These are phyloP conservation scores for Prunus salicina DNA, from an alignment of 306 rosid genomes.

Conservation along the genomic window DNA sequence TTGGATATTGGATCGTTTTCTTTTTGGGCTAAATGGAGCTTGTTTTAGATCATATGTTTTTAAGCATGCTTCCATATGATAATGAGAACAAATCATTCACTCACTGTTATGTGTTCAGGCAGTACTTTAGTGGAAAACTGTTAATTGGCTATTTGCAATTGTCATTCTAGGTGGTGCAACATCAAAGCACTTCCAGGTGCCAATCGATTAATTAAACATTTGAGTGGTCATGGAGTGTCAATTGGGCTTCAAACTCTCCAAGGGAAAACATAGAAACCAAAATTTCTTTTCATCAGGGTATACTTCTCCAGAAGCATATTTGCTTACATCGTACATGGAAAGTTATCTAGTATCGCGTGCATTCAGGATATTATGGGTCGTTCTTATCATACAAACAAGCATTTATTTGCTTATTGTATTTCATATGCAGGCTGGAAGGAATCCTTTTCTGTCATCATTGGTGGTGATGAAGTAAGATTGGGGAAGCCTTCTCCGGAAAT, in stretches of 20 bases:
- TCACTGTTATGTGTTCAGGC: conserved; percentile 8
- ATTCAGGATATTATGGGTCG: not conserved
- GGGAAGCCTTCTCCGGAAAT: conserved; percentile 94
- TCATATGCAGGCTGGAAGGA: conserved; percentile 74
- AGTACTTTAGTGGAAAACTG: conserved; percentile 7
- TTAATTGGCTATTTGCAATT: conserved; percentile 22
- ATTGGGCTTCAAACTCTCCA: conserved; percentile 89
- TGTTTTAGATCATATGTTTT: not conserved
- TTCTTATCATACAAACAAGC: not conserved
- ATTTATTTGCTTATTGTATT: conserved; percentile 20
- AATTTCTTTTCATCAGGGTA: conserved; percentile 78
- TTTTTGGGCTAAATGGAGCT: not conserved
- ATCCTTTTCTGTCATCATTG: conserved; percentile 70
- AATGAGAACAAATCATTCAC: not conserved
- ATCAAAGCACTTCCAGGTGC: conserved; percentile 88
- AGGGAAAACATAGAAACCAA: conserved; percentile 68
- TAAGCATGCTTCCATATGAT: not conserved
- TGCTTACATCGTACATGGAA: conserved; percentile 17
- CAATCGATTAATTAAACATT: conserved; percentile 75
- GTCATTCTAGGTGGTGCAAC: conserved; percentile 68
- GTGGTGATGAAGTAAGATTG: conserved; percentile 76
- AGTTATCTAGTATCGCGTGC: not conserved
- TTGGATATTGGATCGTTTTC: not conserved
- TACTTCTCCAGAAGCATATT: conserved; percentile 15
- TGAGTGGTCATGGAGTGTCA: conserved; percentile 59